Evolutionary conservation across 257 asterid species (phyloP), one percentile per base, ranked within the genome.

Genomic region (Lavandula angustifolia): DNA sequence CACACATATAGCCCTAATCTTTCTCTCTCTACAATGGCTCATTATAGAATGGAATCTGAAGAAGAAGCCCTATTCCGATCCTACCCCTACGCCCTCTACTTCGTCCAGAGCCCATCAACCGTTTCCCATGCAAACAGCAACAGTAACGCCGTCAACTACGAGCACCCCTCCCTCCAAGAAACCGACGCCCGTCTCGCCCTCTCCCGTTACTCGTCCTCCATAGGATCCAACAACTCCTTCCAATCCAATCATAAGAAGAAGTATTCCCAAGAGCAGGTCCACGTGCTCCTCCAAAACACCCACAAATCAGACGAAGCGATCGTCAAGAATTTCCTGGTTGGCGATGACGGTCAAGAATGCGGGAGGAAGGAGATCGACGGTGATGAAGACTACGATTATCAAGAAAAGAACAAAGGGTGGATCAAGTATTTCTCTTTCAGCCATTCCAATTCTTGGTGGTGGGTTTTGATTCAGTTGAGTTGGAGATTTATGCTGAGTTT

Each of bases 401-500:
- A 68, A 1, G 31, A 35, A 38, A 31, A 42, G 7, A 13, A 33
- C 1, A 1, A 32, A 27, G 77, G 70, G 51, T 85, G 91, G 87
- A 43, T 55, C 18, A 56, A 69, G 51, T 75, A 80, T 53, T 74
- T 83, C 0, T 80, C 89, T 1, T 77, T 85, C 38, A 46, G 81
- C 0, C 62, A 80, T 66, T 83, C 92, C 4, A 62, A 67, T 78
- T 80, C 97, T 3, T 69, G 72, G 9, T 68, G 71, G 53, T 90
- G 97, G 97, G 76, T 85, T 8, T 35, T 62, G 48, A 2, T 82
- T 82, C 94, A 90, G 82, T 46, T 90, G 41, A 58, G 62, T 18
- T 89, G 97, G 97, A 85, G 97, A 66, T 67, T 85, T 56, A 12
- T 87, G 72, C 13, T 87, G 33, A 89, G 97, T 64, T 67, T 89